These are phyloP conservation scores for Blechomonas ayalai DNA, from an alignment of 208 protist genomes.

Conservation along the genomic window DNA sequence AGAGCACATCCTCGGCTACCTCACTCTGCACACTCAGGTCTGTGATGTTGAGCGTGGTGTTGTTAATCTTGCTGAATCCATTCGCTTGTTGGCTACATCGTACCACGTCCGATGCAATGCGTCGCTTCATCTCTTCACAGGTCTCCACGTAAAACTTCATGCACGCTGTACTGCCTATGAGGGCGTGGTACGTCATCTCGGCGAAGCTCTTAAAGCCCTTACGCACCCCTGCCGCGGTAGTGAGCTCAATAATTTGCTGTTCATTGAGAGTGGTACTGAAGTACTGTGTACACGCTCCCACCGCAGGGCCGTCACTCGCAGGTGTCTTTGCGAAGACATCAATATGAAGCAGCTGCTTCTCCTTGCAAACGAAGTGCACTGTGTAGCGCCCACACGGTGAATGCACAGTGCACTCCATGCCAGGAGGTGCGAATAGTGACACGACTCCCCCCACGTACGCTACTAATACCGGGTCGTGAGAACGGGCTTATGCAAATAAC, in stretches of 20 bases:
- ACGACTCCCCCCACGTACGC: slow-evolving; percentile 4
- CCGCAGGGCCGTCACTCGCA: not conserved
- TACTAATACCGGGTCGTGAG: slow-evolving; percentile 21
- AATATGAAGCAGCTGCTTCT: slow-evolving; percentile 15
- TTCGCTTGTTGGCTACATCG: slow-evolving; percentile 4
- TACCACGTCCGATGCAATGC: slow-evolving; percentile 48
- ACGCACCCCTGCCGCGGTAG: slow-evolving; percentile 55
- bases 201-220: slow-evolving; percentile 61
- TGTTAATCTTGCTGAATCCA: slow-evolving; percentile 4
- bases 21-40: slow-evolving; percentile 19
- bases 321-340: slow-evolving; percentile 20
- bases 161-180: slow-evolving; percentile 53
- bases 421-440: slow-evolving; percentile 6
- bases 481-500: too few species aligned
- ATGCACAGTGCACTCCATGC: slow-evolving; percentile 61
- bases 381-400: slow-evolving; percentile 65
- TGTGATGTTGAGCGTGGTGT: not conserved
- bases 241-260: slow-evolving; percentile 44
- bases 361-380: slow-evolving; percentile 35
- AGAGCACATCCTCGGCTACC: slow-evolving; percentile 26
- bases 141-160: slow-evolving; percentile 78
- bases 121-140: slow-evolving; percentile 56
- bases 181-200: slow-evolving; percentile 70
- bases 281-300: not conserved
- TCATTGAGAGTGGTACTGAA: slow-evolving; percentile 21